phyloP scores from a whole-genome alignment of 148 eudicot species.

The Vaccinium myrtillus region DNA sequence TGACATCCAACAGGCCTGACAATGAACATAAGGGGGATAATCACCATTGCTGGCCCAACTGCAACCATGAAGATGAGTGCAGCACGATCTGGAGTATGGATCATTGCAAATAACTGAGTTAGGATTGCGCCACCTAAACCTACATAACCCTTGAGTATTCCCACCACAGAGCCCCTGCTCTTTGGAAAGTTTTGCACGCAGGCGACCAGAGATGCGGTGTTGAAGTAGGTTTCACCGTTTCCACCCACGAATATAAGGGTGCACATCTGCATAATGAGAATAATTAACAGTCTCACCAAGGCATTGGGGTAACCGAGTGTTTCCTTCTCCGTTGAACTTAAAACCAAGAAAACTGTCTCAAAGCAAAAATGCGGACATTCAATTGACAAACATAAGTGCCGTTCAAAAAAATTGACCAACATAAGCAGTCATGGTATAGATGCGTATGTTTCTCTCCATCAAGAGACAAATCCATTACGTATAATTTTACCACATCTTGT shows the following conservation, averaged over 20 bases:
- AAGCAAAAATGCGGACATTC: neutral
- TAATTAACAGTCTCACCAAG: neutral
- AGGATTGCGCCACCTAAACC: conserved; percentile 88
- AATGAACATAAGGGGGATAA: conserved; percentile 74
- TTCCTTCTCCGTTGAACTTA: neutral
- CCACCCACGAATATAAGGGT: conserved; percentile 77
- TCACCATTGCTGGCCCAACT: conserved; percentile 86
- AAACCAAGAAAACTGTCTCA: neutral
- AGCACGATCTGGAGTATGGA: conserved; percentile 73
- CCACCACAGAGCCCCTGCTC: conserved; percentile 89
- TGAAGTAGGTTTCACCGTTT: conserved; percentile 92
- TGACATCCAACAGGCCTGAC: conserved; percentile 87
- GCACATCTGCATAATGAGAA: conserved; percentile 65
- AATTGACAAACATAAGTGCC: too few species aligned
- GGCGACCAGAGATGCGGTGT: conserved; percentile 79
- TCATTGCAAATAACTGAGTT: conserved; percentile 63
- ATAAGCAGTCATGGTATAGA: neutral
- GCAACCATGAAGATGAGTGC: conserved; percentile 94
- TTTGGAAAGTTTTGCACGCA: conserved; percentile 97
- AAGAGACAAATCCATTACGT: neutral
- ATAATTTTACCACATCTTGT: neutral
- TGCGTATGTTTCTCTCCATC: neutral
- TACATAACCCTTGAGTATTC: conserved; percentile 91
- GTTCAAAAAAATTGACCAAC: neutral
- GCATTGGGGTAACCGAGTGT: neutral